Evolutionary conservation across 208 protist genomes (phyloP), one percentile per base, ranked within the genome.

Genomic region (Herpetomonas tarakana): DNA sequence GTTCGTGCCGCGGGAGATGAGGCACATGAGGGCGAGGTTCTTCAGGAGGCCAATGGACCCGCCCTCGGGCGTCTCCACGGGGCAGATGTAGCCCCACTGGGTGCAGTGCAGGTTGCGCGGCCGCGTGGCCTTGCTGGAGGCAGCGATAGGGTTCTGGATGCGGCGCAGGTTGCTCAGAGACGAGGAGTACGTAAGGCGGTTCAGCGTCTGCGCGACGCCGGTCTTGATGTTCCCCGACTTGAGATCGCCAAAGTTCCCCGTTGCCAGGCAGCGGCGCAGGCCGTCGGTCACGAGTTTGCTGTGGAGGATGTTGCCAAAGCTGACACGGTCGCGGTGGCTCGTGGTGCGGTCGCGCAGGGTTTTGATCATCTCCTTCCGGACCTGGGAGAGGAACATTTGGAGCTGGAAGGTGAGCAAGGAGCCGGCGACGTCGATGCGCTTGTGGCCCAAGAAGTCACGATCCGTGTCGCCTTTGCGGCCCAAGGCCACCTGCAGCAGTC

Each of bases 391-490:
- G 25, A 99, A 90, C 63, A 59, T 81, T 68, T 83, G 76, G 22
- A 83, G 71, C 65, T 83, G 83, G 7, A 99, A 84, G 4, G 93
- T 95, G 46, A 99, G 74, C 44, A 99, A 81, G 39, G 96, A 74
- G 16, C 99, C 99, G 1, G 98, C 94, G 38, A 96, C 85, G 71
- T 98, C 93, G 28, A 99, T 91, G 29, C 98, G 84, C 72, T 99
- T 99, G 84, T 99, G 99, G 35, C 98, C 98, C 61, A 99, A 99
- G 82, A 99, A 99, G 69, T 99, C 99, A 22, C 97, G 96, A 67
- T 99, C 98, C 66, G 99, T 98, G 11, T 98, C 71, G 4, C 88
- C 71, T 3, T 70, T 78, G 0, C 76, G 61, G 56, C 99, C 97
- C 11, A 90, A 71, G 29, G 81, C 81, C 2, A 97, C 96, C 21